Base-by-base conservation (phyloP, 2,329 filamentous ascomycete genomes). In the Fusarium sp. region DNA sequence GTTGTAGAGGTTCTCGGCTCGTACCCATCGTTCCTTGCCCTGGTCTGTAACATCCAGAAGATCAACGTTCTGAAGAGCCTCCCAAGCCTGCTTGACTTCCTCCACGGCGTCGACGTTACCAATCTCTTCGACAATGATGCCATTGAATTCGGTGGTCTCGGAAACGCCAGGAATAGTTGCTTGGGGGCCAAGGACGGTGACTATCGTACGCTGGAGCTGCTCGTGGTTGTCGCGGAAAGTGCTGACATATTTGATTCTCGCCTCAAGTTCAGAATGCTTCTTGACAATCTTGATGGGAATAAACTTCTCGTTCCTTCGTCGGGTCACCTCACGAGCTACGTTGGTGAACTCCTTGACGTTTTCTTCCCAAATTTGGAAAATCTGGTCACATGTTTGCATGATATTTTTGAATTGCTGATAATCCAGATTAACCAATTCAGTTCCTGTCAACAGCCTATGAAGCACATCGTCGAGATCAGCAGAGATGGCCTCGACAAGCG, bases 291-390 rank as follows among this genome's bases (percentile, higher is more conserved):
- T 98, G 86, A 99, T 98, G 8, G 95, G 95, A 72, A 99, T 98
- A 81, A 99, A 99, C 81, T 97, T 97, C 81, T 98, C 97, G 78
- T 97, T 97, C 75, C 96, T 90, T 76, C 95, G 92, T 72, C 95
- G 90, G 6, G 94, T 98, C 11, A 97, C 94, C 78, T 99, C 97
- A 83, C 96, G 93, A 38, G 96, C 95, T 71, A 98, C 94, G 75
- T 98, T 97, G 20, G 95, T 98, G 79, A 99, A 99, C 76, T 98
- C 96, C 81, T 98, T 98, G 79, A 97, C 88, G 77, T 95, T 94
- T 60, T 97, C 94, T 76, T 99, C 96, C 96, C 96, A 99, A 14
- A 92, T 92, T 44, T 89, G 89, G 88, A 97, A 99, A 68, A 99
- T 95, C 22, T 90, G 89, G 63, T 95, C 93, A 27, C 95, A 93